phyloP scores from a whole-genome alignment of 768 basidiomycete species.

The Pulveroboletus sp. region DNA sequence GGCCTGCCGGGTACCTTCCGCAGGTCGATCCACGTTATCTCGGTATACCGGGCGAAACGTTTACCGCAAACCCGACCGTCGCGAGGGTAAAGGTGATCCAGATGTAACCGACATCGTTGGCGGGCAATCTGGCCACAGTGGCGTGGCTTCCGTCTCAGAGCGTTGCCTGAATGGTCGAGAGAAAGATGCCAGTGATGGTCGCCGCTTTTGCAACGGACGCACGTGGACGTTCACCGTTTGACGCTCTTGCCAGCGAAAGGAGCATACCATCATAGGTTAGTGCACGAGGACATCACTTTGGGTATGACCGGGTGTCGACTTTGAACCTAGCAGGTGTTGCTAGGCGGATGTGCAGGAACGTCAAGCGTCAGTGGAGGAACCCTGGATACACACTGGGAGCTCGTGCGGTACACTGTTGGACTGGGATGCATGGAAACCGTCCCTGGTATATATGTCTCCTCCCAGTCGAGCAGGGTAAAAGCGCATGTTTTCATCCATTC shows the following conservation, averaged over 20 bases:
- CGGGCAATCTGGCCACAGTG: not conserved
- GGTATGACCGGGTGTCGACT: not conserved
- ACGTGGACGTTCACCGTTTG: slow-evolving; percentile 14
- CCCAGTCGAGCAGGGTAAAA: not conserved
- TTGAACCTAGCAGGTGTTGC: too few species aligned
- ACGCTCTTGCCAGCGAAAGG: slow-evolving; percentile 14
- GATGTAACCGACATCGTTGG: slow-evolving; percentile 18
- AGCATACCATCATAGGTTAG: slow-evolving; percentile 25
- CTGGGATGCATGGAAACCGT: not conserved
- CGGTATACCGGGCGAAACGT: slow-evolving; percentile 28
- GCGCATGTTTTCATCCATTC: not conserved
- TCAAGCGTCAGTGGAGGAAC: too few species aligned
- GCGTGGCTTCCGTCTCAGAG: slow-evolving; percentile 6
- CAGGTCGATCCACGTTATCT: slow-evolving; percentile 32
- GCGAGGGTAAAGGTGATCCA: slow-evolving; percentile 25
- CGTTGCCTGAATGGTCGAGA: slow-evolving; percentile 20
- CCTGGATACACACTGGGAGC: not conserved
- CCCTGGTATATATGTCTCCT: not conserved
- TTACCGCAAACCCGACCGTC: slow-evolving; percentile 23
- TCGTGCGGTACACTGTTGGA: not conserved
- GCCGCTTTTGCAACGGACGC: not conserved
- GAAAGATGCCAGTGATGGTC: slow-evolving; percentile 12
- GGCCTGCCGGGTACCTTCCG: slow-evolving; percentile 16
- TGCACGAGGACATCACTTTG: slow-evolving; percentile 15
- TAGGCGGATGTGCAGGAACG: too few species aligned